phyloP scores from a whole-genome alignment of 202 grass and related monocot genomes.

The Bolboschoenoplectus hybrid region DNA sequence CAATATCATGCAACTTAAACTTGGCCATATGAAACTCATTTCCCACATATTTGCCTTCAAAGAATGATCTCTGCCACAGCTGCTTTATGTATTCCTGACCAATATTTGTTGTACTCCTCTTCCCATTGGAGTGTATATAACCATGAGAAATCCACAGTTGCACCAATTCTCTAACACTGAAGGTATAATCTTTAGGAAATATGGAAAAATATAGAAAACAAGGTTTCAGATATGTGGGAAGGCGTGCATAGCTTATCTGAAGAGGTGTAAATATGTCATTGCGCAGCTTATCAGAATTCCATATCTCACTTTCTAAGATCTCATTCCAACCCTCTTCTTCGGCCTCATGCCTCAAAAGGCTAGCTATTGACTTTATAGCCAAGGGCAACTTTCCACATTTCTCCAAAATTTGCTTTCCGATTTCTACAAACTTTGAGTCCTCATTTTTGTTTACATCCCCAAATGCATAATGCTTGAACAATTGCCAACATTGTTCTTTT shows the following conservation, averaged over 20 bases:
- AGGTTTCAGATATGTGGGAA: not conserved
- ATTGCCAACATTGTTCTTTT: not conserved
- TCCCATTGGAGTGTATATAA: not conserved
- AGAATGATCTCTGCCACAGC: not conserved
- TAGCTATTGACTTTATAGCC: not conserved
- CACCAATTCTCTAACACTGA: not conserved
- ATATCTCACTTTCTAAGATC: not conserved
- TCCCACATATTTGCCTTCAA: not conserved
- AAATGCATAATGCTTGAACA: constrained; percentile 4
- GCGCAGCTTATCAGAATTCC: not conserved
- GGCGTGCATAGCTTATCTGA: not conserved
- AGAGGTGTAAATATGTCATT: not conserved
- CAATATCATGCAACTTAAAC: not conserved
- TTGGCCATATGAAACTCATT: not conserved
- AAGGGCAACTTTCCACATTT: constrained; percentile 3
- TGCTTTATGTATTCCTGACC: not conserved
- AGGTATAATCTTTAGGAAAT: not conserved
- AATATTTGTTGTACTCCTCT: not conserved
- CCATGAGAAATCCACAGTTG: not conserved
- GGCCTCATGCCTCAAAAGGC: not conserved
- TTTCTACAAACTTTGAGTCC: not conserved
- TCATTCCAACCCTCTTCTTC: not conserved
- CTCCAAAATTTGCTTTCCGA: not conserved
- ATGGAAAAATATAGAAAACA: not conserved
- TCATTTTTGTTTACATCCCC: not conserved